phyloP scores from a whole-genome alignment of 2,329 filamentous ascomycete species.

The Apiospora koreana region DNA sequence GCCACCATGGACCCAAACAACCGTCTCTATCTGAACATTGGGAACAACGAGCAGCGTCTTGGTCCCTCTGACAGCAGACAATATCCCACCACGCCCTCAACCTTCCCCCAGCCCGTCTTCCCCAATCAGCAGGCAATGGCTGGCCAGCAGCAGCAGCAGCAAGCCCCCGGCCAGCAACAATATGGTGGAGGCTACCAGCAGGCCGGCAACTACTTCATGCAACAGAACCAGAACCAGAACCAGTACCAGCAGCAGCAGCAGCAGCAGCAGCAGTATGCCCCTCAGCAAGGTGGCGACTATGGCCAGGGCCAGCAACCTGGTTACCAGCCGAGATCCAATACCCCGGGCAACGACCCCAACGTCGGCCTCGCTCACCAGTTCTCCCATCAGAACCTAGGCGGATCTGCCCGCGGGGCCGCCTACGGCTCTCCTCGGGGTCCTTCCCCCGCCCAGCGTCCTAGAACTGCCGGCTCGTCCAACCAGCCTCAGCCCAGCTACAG shows the following conservation, averaged over 20 bases:
- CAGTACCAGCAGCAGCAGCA: slow-evolving; percentile 40
- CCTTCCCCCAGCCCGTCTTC: slow-evolving; percentile 88
- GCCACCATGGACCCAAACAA: slow-evolving; percentile 56
- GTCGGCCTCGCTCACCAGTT: slow-evolving; percentile 94
- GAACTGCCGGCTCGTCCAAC: slow-evolving; percentile 73
- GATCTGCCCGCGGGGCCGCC: slow-evolving; percentile 63
- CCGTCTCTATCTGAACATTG: slow-evolving; percentile 67
- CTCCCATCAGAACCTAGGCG: slow-evolving; percentile 90
- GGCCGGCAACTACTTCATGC: slow-evolving; percentile 61
- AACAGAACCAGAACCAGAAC: slow-evolving; percentile 65
- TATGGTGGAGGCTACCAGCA: slow-evolving; percentile 49
- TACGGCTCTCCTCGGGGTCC: slow-evolving; percentile 69
- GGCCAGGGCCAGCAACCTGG: slow-evolving; percentile 30
- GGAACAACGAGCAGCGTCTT: slow-evolving; percentile 64
- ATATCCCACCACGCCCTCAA: slow-evolving; percentile 89
- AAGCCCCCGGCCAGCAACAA: slow-evolving; percentile 36
- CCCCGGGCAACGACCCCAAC: slow-evolving; percentile 76
- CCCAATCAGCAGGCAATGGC: slow-evolving; percentile 51
- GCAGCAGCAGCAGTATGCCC: slow-evolving; percentile 39
- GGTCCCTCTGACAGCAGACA: slow-evolving; percentile 60
- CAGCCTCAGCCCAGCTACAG: slow-evolving; percentile 66
- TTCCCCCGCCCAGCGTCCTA: slow-evolving; percentile 74
- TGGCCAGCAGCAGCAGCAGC: slow-evolving; percentile 42
- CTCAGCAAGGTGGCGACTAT: slow-evolving; percentile 27
- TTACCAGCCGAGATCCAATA: slow-evolving; percentile 56